Conservation (phyloP, 176 grass and related monocot genomes). For the Zoysia pacifica region DNA sequence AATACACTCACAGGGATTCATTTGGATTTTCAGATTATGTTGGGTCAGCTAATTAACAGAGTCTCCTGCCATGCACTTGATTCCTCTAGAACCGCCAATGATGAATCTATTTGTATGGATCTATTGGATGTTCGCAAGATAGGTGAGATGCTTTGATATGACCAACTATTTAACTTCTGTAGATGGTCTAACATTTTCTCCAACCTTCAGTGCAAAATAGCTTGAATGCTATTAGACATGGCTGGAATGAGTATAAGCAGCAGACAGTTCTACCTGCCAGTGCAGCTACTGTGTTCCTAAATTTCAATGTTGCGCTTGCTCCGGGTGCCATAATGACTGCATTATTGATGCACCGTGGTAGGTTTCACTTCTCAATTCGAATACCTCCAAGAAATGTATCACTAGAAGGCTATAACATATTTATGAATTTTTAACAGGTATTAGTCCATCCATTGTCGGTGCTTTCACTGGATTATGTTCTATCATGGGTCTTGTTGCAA, state of each 20-base stretch:
- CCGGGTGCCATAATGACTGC: constrained; percentile 95
- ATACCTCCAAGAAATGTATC: neutral
- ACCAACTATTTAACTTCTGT: constrained; percentile 21
- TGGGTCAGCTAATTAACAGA: constrained; percentile 86
- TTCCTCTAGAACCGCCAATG: constrained; percentile 55
- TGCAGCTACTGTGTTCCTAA: constrained; percentile 87
- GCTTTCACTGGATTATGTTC: constrained; percentile 89
- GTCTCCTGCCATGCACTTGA: constrained; percentile 79
- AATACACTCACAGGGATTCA: constrained; percentile 15
- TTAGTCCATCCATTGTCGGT: constrained; percentile 86
- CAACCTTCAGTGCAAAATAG: constrained; percentile 78
- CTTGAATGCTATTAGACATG: constrained; percentile 70
- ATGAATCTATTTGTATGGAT: constrained; percentile 59
- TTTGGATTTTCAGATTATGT: constrained; percentile 74
- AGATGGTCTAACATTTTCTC: constrained; percentile 40
- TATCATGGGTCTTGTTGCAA: constrained; percentile 93
- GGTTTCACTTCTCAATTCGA: constrained; percentile 37
- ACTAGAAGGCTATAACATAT: neutral
- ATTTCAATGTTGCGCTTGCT: constrained; percentile 91
- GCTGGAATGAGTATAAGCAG: constrained; percentile 91
- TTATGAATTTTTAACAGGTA: constrained; percentile 54
- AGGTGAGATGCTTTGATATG: constrained; percentile 53
- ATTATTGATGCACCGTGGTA: constrained; percentile 92
- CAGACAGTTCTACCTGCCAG: constrained; percentile 94
- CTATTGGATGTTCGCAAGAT: constrained; percentile 71